A percentile compares a stretch with the other conserved stretches of the same genome.
Evolutionary conservation across 2,329 filamentous ascomycete genomes (phyloP).

Genomic region (Penicillium fuscoglaucum): DNA sequence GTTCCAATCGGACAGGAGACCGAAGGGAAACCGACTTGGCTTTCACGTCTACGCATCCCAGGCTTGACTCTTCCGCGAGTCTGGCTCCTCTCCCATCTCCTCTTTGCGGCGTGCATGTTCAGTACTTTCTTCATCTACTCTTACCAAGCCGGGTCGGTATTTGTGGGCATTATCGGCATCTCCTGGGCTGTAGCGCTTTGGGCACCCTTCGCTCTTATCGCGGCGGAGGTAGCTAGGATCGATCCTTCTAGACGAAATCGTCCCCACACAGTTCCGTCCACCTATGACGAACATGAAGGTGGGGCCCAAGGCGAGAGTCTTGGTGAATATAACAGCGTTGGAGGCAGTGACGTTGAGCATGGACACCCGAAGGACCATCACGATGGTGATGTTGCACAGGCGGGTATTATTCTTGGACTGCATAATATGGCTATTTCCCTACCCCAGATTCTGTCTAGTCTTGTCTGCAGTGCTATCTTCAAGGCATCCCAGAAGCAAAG

Average conservation of each 20-base stretch:
- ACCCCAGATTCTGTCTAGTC: slow-evolving; percentile 85
- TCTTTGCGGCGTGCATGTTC: slow-evolving; percentile 80
- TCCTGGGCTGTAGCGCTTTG: slow-evolving; percentile 92
- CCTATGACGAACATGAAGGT: background rate
- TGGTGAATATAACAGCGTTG: background rate
- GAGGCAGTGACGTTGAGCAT: slow-evolving; percentile 29
- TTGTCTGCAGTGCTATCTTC: slow-evolving; percentile 83
- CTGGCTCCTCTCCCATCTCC: slow-evolving; percentile 82
- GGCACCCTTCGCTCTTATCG: slow-evolving; percentile 95
- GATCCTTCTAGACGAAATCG: slow-evolving; percentile 64
- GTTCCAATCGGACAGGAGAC: slow-evolving; percentile 10
- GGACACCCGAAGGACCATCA: slow-evolving; percentile 28
- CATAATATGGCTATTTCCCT: slow-evolving; percentile 94
- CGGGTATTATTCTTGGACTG: slow-evolving; percentile 87
- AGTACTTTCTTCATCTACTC: slow-evolving; percentile 75
- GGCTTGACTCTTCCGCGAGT: slow-evolving; percentile 83
- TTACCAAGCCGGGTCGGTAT: slow-evolving; percentile 68
- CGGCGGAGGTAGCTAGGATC: slow-evolving; percentile 82
- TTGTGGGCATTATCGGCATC: slow-evolving; percentile 80
- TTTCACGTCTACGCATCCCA: slow-evolving; percentile 70
- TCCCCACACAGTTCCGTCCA: slow-evolving; percentile 33
- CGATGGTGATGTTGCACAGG: slow-evolving; percentile 65
- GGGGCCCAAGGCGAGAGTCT: slow-evolving; percentile 2
- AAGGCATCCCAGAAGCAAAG: slow-evolving; percentile 82
- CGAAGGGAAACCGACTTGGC: slow-evolving; percentile 34